Base-by-base conservation (phyloP, 176 grass and related monocot genomes). In the Saccharum officinarum region DNA sequence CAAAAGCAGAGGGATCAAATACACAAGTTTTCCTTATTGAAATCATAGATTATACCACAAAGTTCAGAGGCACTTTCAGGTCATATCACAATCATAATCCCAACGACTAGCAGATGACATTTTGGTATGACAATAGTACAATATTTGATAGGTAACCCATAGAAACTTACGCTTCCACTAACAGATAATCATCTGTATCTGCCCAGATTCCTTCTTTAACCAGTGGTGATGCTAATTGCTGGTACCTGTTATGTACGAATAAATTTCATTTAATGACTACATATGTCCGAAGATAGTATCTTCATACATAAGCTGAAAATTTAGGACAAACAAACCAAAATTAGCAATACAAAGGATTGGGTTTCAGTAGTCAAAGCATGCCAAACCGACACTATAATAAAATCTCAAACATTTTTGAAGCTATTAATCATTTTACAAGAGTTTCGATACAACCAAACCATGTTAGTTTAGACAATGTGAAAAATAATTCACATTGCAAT, bases 91-190 rank as follows among this genome's bases (percentile, higher is more conserved):
- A 52, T 26, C 47, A 47, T 73, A 67, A 15, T 14, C 31, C 8
- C 49, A 49, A 65, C 10, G 14, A 39, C 57, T 36, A 14, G 49
- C 25, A 71, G 39, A 82, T 67, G 77, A 88, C 64, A 83, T 37
- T 82, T 82, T 55, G 54, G 78, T 38, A 34, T 26, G 7, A 40
- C 41, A 82, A 79, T 33, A 59, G n/a, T 57, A 57, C 7, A 46
- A 7, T 10, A 81, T 61, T 69, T 2, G 0, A 85, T 71, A 67
- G 49, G 4, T 25, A 69, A 74, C 55, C 9, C 8, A 67, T 63
- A 73, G 13, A 78, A 83, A 81, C 90, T 94, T 93, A 97, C 95
- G 88, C 90, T 80, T 86, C 74, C 67, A 94, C 33, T 42, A 95
- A 74, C 46, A 30, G 75, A 67, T 97, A 93, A 73, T 97, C 95